These are phyloP conservation scores for Myotisia sp. DNA, from an alignment of 2,329 filamentous ascomycete species.

Conservation along the genomic window DNA sequence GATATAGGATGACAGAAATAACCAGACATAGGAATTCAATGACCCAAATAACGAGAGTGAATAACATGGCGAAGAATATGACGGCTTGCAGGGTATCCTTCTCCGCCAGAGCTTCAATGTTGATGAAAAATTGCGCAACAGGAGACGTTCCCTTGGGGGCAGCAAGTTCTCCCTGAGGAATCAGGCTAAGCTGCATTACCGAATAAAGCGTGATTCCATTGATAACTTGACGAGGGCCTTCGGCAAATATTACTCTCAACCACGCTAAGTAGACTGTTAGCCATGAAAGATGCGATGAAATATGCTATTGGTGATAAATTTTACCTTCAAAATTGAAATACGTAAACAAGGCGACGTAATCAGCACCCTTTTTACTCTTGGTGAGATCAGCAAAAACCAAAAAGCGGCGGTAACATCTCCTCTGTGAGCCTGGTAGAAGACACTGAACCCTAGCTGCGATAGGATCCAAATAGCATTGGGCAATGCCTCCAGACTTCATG, in stretches of 20 bases:
- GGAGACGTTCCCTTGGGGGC: constrained; percentile 45
- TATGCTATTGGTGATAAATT: constrained; percentile 5
- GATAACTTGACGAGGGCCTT: constrained; percentile 79
- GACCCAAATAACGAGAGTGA: constrained; percentile 79
- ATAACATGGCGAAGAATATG: constrained; percentile 80
- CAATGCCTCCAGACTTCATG: constrained; percentile 71
- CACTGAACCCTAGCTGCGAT: constrained; percentile 75
- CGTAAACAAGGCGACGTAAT: constrained; percentile 80
- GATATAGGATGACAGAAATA: constrained; percentile 62
- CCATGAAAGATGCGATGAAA: background rate
- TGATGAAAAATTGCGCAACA: constrained; percentile 66
- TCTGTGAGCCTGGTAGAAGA: constrained; percentile 52
- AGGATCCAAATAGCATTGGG: constrained; percentile 80
- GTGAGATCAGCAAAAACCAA: constrained; percentile 85
- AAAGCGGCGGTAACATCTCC: constrained; percentile 75
- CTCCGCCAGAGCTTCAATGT: constrained; percentile 58
- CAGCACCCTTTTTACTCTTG: constrained; percentile 76
- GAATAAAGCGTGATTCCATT: constrained; percentile 82
- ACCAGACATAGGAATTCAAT: constrained; percentile 61
- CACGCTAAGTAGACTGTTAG: constrained; percentile 46
- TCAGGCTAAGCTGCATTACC: constrained; percentile 60
- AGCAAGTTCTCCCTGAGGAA: constrained; percentile 44
- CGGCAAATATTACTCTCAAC: constrained; percentile 77
- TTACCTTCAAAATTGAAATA: constrained; percentile 64
- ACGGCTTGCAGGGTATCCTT: constrained; percentile 64